Conservation (phyloP, 2,329 filamentous ascomycete genomes). For the Myrmaecium sp. region DNA sequence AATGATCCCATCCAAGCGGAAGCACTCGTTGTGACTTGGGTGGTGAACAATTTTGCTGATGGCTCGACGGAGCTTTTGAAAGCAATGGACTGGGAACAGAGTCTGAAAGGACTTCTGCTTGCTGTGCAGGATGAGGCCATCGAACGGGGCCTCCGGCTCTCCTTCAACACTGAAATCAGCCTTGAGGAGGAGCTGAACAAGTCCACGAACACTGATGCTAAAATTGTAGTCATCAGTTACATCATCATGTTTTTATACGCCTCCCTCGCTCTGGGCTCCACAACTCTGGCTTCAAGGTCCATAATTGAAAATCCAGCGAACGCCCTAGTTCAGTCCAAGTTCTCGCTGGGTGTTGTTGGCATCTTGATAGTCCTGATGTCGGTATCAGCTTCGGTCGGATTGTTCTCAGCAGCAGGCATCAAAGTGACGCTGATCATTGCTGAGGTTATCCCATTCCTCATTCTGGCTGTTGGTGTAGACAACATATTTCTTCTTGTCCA, state of each 20-base stretch:
- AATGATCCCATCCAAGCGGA: slow-evolving; percentile 50
- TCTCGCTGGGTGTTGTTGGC: slow-evolving; percentile 82
- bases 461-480: slow-evolving; percentile 90
- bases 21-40: slow-evolving; percentile 85
- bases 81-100: slow-evolving; percentile 81
- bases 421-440: slow-evolving; percentile 96
- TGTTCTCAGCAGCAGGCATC: slow-evolving; percentile 82
- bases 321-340: slow-evolving; percentile 87
- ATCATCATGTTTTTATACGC: slow-evolving; percentile 98
- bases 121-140: slow-evolving; percentile 66
- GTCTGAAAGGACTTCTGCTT: slow-evolving; percentile 55
- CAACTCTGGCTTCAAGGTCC: slow-evolving; percentile 59
- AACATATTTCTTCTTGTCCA: slow-evolving; percentile 98
- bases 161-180: slow-evolving; percentile 90
- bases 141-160: slow-evolving; percentile 65
- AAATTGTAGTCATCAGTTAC: slow-evolving; percentile 92
- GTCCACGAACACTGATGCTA: slow-evolving; percentile 94
- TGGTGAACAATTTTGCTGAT: slow-evolving; percentile 72
- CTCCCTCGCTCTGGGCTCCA: slow-evolving; percentile 79
- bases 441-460: slow-evolving; percentile 94
- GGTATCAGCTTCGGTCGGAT: slow-evolving; percentile 81
- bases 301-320: slow-evolving; percentile 68
- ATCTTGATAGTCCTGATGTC: slow-evolving; percentile 97
- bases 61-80: slow-evolving; percentile 51
- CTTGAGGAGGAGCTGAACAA: slow-evolving; percentile 93